Percentiles rank a stretch among this genome's conserved stretches.
Conservation (phyloP, 495 filamentous ascomycete species). For the Xylaria sp. region DNA sequence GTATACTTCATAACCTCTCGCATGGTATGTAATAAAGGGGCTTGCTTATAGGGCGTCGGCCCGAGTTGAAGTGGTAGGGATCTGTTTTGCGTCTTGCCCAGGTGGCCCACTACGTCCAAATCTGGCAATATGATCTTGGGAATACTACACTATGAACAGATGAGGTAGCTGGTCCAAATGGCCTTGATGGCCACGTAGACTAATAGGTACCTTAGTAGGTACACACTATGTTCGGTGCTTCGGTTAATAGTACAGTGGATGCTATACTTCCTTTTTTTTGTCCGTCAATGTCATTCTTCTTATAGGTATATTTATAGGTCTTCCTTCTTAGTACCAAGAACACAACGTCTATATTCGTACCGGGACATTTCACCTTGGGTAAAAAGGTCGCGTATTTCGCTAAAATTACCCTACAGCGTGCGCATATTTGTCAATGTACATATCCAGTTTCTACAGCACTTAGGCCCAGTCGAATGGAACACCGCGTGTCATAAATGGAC, state of each 20-base stretch:
- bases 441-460: not conserved
- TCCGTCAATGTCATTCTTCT: not conserved
- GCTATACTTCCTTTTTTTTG: not conserved
- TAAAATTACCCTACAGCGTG: constrained; percentile 5
- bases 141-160: not conserved
- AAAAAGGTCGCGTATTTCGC: not conserved
- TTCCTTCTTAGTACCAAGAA: not conserved
- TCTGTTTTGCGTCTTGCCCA: not conserved
- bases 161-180: not conserved
- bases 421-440: not conserved
- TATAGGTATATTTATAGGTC: not conserved
- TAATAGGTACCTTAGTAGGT: not conserved
- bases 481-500: constrained; percentile 2
- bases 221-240: not conserved
- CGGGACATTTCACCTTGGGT: not conserved
- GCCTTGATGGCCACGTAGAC: not conserved
- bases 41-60: constrained; percentile 14
- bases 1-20: not conserved
- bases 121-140: not conserved
- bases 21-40: constrained; percentile 11
- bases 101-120: constrained; percentile 16
- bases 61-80: constrained; percentile 21
- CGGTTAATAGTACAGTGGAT: not conserved
- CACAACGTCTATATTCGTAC: not conserved
- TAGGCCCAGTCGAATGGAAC: constrained; percentile 20